Conservation (phyloP, 352 stramenopile species). For the Phytophthora macrochlamydospora region DNA sequence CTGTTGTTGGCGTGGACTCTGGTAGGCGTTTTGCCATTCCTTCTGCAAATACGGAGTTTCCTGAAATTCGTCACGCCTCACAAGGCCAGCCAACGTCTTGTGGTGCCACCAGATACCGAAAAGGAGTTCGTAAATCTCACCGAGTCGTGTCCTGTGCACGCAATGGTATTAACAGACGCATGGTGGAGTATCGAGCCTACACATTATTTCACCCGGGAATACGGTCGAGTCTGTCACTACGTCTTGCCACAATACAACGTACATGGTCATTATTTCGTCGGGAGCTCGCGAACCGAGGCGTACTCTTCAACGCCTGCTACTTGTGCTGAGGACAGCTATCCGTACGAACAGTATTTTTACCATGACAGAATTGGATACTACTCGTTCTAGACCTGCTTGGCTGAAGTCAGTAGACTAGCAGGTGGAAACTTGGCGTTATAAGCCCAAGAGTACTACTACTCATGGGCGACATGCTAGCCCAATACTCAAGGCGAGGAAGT, state of each 20-base stretch:
- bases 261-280: constrained; percentile 16
- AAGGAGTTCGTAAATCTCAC: constrained; percentile 17
- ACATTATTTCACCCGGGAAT: constrained; percentile 8
- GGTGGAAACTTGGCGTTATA: too few species aligned
- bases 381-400: too few species aligned
- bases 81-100: constrained; percentile 16
- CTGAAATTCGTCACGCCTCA: constrained; percentile 23
- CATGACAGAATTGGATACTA: constrained; percentile 27
- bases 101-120: constrained; percentile 4
- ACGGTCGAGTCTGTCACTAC: constrained; percentile 21
- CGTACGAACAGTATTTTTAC: constrained; percentile 16
- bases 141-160: constrained; percentile 12
- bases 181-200: constrained; percentile 28
- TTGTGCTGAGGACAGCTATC: constrained; percentile 15
- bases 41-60: constrained; percentile 17
- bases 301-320: constrained; percentile 9
- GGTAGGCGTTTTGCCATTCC: constrained; percentile 10
- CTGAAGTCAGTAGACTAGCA: too few species aligned
- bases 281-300: not conserved
- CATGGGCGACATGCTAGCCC: too few species aligned
- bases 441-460: too few species aligned
- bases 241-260: constrained; percentile 31
- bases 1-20: constrained; percentile 12
- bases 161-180: constrained; percentile 13
- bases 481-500: too few species aligned